A percentile compares a stretch with the other conserved stretches of the same genome.
These are phyloP conservation scores for Trifolium dubium DNA, from an alignment of 306 rosid species.

Conservation along the genomic window DNA sequence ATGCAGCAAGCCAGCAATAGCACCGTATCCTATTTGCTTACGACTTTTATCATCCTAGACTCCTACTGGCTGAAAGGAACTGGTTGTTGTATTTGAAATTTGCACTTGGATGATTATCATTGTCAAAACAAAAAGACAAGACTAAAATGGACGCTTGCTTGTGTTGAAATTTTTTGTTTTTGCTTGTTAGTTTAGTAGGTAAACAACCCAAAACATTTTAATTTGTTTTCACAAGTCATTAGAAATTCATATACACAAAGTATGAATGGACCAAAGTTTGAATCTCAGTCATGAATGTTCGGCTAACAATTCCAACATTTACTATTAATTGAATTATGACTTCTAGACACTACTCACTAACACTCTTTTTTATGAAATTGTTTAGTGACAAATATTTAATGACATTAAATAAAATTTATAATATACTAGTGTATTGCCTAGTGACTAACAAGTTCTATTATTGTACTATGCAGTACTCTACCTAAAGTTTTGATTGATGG, in stretches of 20 bases:
- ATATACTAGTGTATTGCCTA: background rate
- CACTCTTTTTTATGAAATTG: background rate
- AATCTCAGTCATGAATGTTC: no score
- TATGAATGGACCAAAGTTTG: no score
- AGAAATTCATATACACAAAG: no score
- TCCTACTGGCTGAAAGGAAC: background rate
- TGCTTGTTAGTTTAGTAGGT: conserved; percentile 16
- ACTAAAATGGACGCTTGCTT: background rate
- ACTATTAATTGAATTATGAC: no score
- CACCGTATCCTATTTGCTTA: conserved; percentile 13
- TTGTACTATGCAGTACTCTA: conserved; percentile 36
- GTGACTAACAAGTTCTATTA: background rate
- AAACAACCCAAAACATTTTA: conserved; percentile 4
- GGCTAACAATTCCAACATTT: no score
- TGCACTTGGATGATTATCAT: background rate
- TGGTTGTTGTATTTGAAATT: background rate
- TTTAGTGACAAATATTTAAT: background rate
- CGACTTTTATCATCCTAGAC: background rate
- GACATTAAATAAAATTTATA: background rate
- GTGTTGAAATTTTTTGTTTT: conserved; percentile 18
- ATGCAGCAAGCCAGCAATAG: background rate
- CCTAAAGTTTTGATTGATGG: conserved; percentile 72
- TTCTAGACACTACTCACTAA: no score
- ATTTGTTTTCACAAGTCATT: background rate
- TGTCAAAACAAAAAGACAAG: background rate